Evolutionary conservation across 768 basidiomycete species (phyloP).

Genomic region (Dioszegia crocea): DNA sequence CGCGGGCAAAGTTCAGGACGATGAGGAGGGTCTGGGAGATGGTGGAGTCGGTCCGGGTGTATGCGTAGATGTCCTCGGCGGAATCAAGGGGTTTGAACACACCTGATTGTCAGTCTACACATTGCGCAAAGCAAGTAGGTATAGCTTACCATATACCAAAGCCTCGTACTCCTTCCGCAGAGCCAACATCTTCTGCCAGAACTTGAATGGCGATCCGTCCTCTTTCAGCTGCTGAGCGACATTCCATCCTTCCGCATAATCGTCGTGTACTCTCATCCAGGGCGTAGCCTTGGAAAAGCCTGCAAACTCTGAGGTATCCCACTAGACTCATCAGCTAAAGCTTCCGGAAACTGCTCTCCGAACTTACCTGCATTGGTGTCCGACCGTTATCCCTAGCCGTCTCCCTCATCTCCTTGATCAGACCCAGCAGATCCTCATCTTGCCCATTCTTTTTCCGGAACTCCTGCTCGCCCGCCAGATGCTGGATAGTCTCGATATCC

Average conservation of each 20-base stretch:
- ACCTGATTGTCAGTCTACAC: constrained; percentile 47
- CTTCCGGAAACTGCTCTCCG: not conserved
- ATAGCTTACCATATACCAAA: constrained; percentile 24
- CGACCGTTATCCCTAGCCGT: constrained; percentile 71
- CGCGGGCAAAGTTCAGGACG: constrained; percentile 42
- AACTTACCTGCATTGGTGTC: constrained; percentile 30
- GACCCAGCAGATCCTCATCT: constrained; percentile 60
- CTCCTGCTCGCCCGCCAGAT: constrained; percentile 17
- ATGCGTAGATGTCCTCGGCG: constrained; percentile 59
- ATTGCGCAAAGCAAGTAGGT: not conserved
- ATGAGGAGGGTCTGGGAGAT: constrained; percentile 39
- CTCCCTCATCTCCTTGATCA: constrained; percentile 58
- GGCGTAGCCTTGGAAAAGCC: constrained; percentile 62
- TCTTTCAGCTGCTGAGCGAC: constrained; percentile 56
- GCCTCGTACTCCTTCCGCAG: constrained; percentile 56
- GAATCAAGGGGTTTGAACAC: constrained; percentile 57
- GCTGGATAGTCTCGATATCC: constrained; percentile 54
- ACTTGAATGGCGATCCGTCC: constrained; percentile 57
- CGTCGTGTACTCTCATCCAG: constrained; percentile 73
- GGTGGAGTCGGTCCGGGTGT: constrained; percentile 40
- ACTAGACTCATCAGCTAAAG: constrained; percentile 46
- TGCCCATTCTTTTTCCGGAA: constrained; percentile 16
- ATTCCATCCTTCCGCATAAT: constrained; percentile 56
- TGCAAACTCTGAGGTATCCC: constrained; percentile 58
- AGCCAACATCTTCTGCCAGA: constrained; percentile 60